These are phyloP conservation scores for Euphorbia tirucalli DNA, from an alignment of 345 rosid genomes.

Conservation along the genomic window DNA sequence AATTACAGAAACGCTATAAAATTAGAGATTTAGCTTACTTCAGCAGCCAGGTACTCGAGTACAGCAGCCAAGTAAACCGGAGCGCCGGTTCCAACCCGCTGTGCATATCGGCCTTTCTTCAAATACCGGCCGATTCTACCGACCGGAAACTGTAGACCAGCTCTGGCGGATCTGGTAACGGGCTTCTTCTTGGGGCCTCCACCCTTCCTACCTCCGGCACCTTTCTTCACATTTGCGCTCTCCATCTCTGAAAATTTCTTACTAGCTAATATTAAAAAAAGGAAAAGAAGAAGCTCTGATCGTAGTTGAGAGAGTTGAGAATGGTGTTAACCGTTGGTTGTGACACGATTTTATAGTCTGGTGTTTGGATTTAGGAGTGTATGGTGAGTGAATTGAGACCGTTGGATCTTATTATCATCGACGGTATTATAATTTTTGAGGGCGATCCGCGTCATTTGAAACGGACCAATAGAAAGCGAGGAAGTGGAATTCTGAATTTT, in stretches of 20 bases:
- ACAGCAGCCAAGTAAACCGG: constrained; percentile 82
- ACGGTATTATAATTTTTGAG: background rate
- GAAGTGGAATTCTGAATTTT: background rate
- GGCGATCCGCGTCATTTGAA: constrained; percentile 18
- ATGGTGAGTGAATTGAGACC: constrained; percentile 4
- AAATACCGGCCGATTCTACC: constrained; percentile 77
- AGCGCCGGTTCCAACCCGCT: constrained; percentile 73
- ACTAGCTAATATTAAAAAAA: too few relatives aligned
- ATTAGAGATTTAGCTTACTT: constrained; percentile 32
- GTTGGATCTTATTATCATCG: constrained; percentile 8
- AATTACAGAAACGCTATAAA: too few relatives aligned
- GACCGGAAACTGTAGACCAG: constrained; percentile 79
- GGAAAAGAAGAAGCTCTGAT: background rate
- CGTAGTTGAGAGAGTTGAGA: background rate
- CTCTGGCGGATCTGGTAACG: constrained; percentile 68
- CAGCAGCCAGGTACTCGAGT: constrained; percentile 84
- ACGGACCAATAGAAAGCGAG: constrained; percentile 19
- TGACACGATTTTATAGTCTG: constrained; percentile 8
- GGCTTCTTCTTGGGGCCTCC: constrained; percentile 82
- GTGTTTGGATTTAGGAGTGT: background rate
- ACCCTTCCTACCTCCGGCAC: constrained; percentile 64
- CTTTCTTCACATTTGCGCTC: constrained; percentile 54
- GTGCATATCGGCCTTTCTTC: constrained; percentile 68
- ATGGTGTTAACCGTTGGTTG: background rate
- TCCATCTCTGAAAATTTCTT: constrained; percentile 37